Conservation (phyloP, 495 filamentous ascomycete species). For the Barbatosphaeria neglecta region DNA sequence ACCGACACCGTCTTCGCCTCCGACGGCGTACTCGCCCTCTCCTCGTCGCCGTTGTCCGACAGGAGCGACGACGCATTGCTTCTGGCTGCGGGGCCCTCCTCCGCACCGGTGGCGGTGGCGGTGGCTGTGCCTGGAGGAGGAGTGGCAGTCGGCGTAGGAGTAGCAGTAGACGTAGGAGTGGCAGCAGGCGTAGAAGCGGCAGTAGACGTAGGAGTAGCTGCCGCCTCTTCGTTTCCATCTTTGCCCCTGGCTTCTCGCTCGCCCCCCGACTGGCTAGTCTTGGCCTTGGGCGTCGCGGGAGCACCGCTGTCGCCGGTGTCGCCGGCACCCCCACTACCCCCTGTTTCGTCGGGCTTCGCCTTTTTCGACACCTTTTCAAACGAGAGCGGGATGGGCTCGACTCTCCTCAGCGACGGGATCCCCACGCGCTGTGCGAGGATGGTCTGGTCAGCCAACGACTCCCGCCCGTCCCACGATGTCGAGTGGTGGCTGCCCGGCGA, state of each 20-base stretch:
- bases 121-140: no score
- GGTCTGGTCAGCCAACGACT: constrained; percentile 34
- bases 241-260: constrained; percentile 6
- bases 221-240: constrained; percentile 16
- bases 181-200: no score
- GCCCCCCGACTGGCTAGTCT: no score
- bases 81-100: constrained; percentile 20
- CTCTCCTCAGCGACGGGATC: constrained; percentile 16
- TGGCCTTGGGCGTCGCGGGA: neutral
- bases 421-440: constrained; percentile 36
- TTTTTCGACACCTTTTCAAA: constrained; percentile 26
- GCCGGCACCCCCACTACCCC: no score
- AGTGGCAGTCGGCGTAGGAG: no score
- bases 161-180: no score
- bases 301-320: no score
- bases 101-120: no score
- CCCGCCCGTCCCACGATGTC: constrained; percentile 10
- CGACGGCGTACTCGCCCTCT: constrained; percentile 7
- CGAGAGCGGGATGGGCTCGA: constrained; percentile 26
- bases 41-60: constrained; percentile 11
- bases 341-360: no score
- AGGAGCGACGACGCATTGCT: constrained; percentile 8
- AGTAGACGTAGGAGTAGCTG: constrained; percentile 20
- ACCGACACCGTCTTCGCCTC: constrained; percentile 50
- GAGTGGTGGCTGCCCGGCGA: constrained; percentile 20